These are phyloP conservation scores for Nicotiana tomentosiformis DNA, from an alignment of 257 asterid genomes.

Conservation along the genomic window DNA sequence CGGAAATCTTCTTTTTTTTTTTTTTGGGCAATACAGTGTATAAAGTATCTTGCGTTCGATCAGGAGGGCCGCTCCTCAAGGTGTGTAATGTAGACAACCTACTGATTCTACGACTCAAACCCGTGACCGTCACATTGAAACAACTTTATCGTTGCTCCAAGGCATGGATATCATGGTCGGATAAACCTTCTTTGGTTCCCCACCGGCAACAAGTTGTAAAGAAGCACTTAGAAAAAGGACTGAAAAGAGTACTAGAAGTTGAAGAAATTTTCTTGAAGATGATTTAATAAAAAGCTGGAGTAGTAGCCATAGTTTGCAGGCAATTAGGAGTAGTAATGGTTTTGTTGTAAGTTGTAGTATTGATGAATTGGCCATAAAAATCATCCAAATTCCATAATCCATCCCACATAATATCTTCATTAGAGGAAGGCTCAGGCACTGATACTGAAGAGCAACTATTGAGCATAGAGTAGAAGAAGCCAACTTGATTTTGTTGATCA, in stretches of 20 bases:
- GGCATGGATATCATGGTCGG: too few relatives aligned
- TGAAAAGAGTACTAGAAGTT: not conserved
- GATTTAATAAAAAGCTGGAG: conserved; percentile 24
- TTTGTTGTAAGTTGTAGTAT: conserved; percentile 16
- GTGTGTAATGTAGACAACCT: not conserved
- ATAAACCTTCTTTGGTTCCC: conserved; percentile 43
- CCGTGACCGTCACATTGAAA: not conserved
- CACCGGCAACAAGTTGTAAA: not conserved
- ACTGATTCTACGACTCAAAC: not conserved
- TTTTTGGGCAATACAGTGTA: not conserved
- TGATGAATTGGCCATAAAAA: conserved; percentile 28
- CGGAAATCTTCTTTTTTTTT: too few relatives aligned
- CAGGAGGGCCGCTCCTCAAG: not conserved
- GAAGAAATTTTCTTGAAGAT: not conserved
- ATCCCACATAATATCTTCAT: conserved; percentile 53
- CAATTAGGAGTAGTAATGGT: conserved; percentile 13
- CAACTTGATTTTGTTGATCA: conserved; percentile 17
- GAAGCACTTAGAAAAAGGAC: not conserved
- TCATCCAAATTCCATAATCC: conserved; percentile 72
- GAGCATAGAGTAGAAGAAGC: conserved; percentile 32
- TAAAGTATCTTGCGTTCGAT: not conserved
- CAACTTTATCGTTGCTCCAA: too few relatives aligned
- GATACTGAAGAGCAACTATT: conserved; percentile 19
- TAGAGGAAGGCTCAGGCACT: conserved; percentile 27
- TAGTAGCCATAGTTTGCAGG: conserved; percentile 14